Conservation (phyloP, 2,329 filamentous ascomycete species). For the Ceratocystis variospora region DNA sequence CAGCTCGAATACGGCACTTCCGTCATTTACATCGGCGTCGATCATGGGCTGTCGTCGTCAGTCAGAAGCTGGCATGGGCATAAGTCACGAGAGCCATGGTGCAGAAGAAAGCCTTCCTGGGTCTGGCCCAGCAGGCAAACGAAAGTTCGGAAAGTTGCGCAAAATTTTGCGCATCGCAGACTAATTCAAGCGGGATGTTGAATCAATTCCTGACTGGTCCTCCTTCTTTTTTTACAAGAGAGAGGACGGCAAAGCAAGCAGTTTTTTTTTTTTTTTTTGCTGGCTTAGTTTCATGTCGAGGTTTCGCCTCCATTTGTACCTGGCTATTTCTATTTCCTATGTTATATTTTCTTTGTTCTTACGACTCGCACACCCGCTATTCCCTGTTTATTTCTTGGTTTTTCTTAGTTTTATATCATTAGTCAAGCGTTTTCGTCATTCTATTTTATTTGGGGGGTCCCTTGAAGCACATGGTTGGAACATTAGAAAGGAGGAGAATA, state of each 20-base stretch:
- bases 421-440: constrained; percentile 6
- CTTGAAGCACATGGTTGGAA: too few relatives aligned
- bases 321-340: neutral
- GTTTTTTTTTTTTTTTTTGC: neutral
- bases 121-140: constrained; percentile 31
- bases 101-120: neutral
- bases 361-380: constrained; percentile 1
- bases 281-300: neutral
- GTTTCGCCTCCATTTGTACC: neutral
- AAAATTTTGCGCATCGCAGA: constrained; percentile 46
- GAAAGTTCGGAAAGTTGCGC: constrained; percentile 54
- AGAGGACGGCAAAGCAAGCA: neutral
- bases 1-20: constrained; percentile 4
- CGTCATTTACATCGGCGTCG: constrained; percentile 5
- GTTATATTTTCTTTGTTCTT: constrained; percentile 6
- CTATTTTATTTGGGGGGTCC: neutral
- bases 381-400: constrained; percentile 7
- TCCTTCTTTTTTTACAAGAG: constrained; percentile 8
- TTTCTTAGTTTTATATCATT: neutral
- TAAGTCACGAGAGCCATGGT: neutral
- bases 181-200: neutral
- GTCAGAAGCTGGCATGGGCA: neutral
- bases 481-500: too few relatives aligned
- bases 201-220: neutral
- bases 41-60: constrained; percentile 5